Percentiles rank a stretch among this genome's conserved stretches.
These are phyloP conservation scores for Nigrospora sphaerica DNA, from an alignment of 2,329 filamentous ascomycete genomes.

Conservation along the genomic window DNA sequence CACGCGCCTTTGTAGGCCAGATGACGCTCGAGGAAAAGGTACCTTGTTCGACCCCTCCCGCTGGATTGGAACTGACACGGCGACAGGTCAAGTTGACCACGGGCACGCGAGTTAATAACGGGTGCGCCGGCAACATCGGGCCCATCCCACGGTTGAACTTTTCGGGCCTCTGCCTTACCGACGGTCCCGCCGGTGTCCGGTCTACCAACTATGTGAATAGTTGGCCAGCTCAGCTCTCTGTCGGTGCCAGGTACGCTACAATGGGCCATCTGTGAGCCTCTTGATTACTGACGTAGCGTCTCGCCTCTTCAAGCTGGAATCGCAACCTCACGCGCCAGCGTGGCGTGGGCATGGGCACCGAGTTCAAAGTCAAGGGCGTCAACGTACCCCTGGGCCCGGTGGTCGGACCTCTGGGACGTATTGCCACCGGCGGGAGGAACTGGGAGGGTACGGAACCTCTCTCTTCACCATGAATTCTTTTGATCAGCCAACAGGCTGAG, in stretches of 20 bases:
- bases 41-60: not conserved
- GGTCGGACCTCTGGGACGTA: conserved; percentile 56
- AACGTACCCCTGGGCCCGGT: conserved; percentile 75
- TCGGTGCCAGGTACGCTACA: conserved; percentile 31
- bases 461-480: not conserved
- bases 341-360: conserved; percentile 66
- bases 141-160: conserved; percentile 30
- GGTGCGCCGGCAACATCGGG: conserved; percentile 34
- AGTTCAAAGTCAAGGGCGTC: conserved; percentile 70
- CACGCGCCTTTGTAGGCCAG: conserved; percentile 25
- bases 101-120: conserved; percentile 16
- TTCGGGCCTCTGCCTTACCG: conserved; percentile 31
- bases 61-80: not conserved
- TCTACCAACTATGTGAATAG: conserved; percentile 31
- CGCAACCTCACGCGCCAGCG: conserved; percentile 60
- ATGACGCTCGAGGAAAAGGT: conserved; percentile 32
- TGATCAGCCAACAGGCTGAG: not conserved
- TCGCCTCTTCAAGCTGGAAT: conserved; percentile 61
- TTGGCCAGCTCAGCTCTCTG: conserved; percentile 51
- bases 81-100: conserved; percentile 27
- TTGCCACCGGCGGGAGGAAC: conserved; percentile 55
- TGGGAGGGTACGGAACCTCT: conserved; percentile 44
- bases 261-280: conserved; percentile 23
- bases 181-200: conserved; percentile 20
- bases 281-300: conserved; percentile 40